Percentiles rank a stretch among this genome's conserved stretches.
Conservation (phyloP, 2,329 filamentous ascomycete genomes). For the Cryphonectria nitschkei region DNA sequence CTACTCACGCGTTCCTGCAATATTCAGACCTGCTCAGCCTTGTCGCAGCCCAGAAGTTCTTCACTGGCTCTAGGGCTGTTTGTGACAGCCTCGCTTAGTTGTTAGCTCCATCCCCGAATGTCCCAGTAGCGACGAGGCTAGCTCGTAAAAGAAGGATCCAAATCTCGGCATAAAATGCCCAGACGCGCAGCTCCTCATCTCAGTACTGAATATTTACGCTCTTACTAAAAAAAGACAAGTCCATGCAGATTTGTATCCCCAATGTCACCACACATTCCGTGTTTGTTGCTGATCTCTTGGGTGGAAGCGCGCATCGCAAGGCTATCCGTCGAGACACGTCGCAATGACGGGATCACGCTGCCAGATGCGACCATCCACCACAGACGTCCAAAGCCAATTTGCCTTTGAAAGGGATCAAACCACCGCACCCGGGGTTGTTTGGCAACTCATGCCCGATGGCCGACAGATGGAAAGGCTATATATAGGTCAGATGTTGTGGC, state of each 20-base stretch:
- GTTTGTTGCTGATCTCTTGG: not conserved
- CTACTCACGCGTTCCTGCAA: not conserved
- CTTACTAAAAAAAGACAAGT: not conserved
- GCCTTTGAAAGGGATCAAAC: not conserved
- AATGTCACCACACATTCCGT: not conserved
- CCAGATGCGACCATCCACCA: not conserved
- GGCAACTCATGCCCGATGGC: not conserved
- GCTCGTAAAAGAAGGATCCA: not conserved
- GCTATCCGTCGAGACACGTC: not conserved
- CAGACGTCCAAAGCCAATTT: not conserved
- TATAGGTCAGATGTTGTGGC: not conserved
- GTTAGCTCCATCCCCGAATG: not conserved
- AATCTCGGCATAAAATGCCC: not conserved
- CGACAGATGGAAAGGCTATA: not conserved
- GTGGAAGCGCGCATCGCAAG: not conserved
- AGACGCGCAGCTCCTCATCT: not conserved
- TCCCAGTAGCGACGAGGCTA: slow-evolving; percentile 10
- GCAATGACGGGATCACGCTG: not conserved
- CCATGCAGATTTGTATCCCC: not conserved
- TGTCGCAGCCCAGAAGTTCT: not conserved
- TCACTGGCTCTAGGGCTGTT: not conserved
- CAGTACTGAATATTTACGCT: not conserved
- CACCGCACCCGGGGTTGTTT: not conserved
- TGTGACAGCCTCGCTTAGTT: slow-evolving; percentile 11
- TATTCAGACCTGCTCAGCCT: not conserved